Conservation (phyloP, 2,329 filamentous ascomycete genomes). For the Epichloe typhina region DNA sequence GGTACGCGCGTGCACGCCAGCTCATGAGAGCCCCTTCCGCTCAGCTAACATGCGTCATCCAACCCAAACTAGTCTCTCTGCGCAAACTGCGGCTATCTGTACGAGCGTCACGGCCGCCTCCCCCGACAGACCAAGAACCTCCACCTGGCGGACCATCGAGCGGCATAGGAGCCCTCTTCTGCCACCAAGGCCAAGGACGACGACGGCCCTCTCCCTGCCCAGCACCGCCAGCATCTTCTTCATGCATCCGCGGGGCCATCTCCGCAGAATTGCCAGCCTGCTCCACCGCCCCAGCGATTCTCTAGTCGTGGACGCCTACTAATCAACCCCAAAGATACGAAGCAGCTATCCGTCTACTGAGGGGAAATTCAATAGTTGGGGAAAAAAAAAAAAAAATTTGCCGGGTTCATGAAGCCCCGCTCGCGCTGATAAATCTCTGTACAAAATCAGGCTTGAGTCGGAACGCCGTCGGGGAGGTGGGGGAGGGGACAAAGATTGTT, state of each 20-base stretch:
- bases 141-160: constrained; percentile 16
- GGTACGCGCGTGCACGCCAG: constrained; percentile 29
- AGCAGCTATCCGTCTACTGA: not conserved
- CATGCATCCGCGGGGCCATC: constrained; percentile 3
- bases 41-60: not conserved
- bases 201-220: constrained; percentile 4
- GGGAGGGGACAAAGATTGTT: too few relatives aligned
- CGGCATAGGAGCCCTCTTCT: constrained; percentile 14
- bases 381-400: not conserved
- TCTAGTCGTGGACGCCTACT: not conserved
- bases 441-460: too few relatives aligned
- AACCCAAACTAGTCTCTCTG: constrained; percentile 55
- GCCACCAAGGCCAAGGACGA: constrained; percentile 11
- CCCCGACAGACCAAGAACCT: constrained; percentile 44
- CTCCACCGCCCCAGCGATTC: not conserved
- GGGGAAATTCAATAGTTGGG: not conserved
- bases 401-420: too few relatives aligned
- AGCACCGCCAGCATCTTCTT: not conserved
- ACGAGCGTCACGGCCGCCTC: constrained; percentile 73
- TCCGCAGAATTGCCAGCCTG: not conserved
- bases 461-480: too few relatives aligned
- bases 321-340: not conserved
- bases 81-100: constrained; percentile 83
- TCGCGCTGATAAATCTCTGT: too few relatives aligned
- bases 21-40: too few relatives aligned